Base-by-base conservation (phyloP, 1,284 basidiomycete genomes). In the Anthracocystis setariae region DNA sequence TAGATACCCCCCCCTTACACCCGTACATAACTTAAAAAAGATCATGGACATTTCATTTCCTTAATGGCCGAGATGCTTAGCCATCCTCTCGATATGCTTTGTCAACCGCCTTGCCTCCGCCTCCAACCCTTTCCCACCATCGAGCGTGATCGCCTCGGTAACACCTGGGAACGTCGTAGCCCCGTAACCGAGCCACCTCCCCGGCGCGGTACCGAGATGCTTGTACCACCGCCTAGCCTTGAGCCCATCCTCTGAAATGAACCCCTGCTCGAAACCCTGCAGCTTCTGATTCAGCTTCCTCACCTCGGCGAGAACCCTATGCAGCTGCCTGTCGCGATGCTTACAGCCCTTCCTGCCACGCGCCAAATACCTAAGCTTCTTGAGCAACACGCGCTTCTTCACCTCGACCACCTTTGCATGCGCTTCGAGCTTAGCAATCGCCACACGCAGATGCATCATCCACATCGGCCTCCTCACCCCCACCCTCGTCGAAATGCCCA, bases 191-290 rank as follows among this genome's bases (percentile, higher is more conserved):
- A 92, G 87, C 89, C 91, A 94, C 77, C 91, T 90, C 24, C 93
- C 94, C 8, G 94, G 94, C 5, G 93, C 92, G 35, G 94, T 92
- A 39, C 88, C 92, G 49, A 95, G 86, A 84, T 94, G 91, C 79
- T 86, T 86, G 82, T 89, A 94, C 92, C 92, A 94, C 80, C 92
- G 89, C 33, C 85, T 44, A 4, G 83, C 81, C 46, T 82, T 89
- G 48, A 92, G 86, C 0, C 94, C 94, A 73, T 90, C 86, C 8
- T 43, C 25, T 5, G 89, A 89, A 73, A 95, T 89, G 84, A 97
- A 93, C 10, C 92, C 92, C 53, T 87, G 87, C 83, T 97, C 94
- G 75, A 95, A 95, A 3, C 84, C 79, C 32, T 87, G 85, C 32
- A 94, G 84, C 82, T 90, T 90, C 83, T 86, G 85, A 83, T 96